Conservation (phyloP, 768 basidiomycete species). For the Baorangia bicolor region DNA sequence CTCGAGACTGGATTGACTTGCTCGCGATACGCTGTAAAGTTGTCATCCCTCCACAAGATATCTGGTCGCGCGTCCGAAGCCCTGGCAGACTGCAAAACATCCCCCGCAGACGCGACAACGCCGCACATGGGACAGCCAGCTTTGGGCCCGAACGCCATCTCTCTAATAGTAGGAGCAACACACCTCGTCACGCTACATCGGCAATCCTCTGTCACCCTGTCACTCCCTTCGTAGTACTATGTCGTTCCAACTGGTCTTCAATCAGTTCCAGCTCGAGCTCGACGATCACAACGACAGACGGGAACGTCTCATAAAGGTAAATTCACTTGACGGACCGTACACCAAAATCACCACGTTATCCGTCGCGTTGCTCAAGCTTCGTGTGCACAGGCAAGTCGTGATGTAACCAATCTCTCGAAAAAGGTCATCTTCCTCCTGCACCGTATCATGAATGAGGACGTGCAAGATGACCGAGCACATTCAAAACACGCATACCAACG, state of each 20-base stretch:
- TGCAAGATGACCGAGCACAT: conserved; percentile 22
- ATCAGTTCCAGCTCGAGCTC: conserved; percentile 64
- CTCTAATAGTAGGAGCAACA: not conserved
- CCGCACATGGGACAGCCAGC: conserved; percentile 77
- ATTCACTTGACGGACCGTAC: conserved; percentile 6
- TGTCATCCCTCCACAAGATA: conserved; percentile 72
- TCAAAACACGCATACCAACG: conserved; percentile 47
- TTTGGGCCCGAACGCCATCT: conserved; percentile 58
- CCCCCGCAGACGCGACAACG: conserved; percentile 55
- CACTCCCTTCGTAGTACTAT: conserved; percentile 1
- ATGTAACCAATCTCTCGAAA: conserved; percentile 89
- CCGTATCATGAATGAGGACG: conserved; percentile 54
- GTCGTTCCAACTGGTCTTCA: conserved; percentile 41
- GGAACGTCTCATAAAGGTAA: conserved; percentile 88
- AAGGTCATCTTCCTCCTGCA: conserved; percentile 93
- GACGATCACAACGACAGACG: conserved; percentile 85
- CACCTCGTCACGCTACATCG: not conserved
- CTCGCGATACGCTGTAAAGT: not conserved
- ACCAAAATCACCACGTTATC: not conserved
- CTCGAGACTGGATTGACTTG: conserved; percentile 39
- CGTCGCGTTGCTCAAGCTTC: conserved; percentile 1
- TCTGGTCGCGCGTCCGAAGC: conserved; percentile 50
- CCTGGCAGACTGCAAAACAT: conserved; percentile 27
- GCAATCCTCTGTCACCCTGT: not conserved
- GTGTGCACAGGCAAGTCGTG: conserved; percentile 64